A percentile compares a stretch with the other conserved stretches of the same genome.
These are phyloP conservation scores for Phlyctochytrium bullatum DNA, from an alignment of 192 early-diverging fungal genomes.

Conservation along the genomic window DNA sequence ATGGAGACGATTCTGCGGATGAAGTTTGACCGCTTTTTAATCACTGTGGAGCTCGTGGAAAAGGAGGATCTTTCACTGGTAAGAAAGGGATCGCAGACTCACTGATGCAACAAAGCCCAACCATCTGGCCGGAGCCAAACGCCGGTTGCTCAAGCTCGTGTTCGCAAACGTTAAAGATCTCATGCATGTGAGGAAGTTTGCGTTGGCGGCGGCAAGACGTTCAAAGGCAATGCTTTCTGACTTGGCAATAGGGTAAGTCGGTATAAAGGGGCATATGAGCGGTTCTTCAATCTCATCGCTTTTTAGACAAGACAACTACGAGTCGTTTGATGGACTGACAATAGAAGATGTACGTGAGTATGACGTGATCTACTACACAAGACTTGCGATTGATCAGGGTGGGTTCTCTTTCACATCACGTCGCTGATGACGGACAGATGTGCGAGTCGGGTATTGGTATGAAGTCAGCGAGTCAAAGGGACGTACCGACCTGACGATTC, in stretches of 20 bases:
- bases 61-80: conserved; percentile 87
- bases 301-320: too few relatives aligned
- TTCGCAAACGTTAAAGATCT: conserved; percentile 87
- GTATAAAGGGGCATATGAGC: too few relatives aligned
- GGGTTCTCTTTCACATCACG: conserved; percentile 5
- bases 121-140: conserved; percentile 76
- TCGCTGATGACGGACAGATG: conserved; percentile 45
- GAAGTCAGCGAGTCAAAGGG: conserved; percentile 60
- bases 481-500: conserved; percentile 58
- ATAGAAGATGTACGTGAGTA: conserved; percentile 84
- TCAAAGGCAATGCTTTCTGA: too few relatives aligned
- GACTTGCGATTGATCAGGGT: conserved; percentile 91
- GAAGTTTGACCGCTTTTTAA: conserved; percentile 65
- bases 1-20: conserved; percentile 82
- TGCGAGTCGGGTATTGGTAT: conserved; percentile 97
- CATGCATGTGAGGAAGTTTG: conserved; percentile 64
- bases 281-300: too few relatives aligned
- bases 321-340: conserved; percentile 41
- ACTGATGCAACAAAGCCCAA: conserved; percentile 56
- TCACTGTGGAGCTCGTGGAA: conserved; percentile 59
- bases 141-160: conserved; percentile 69
- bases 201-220: too few relatives aligned
- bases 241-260: too few relatives aligned
- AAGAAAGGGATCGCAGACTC: conserved; percentile 1
- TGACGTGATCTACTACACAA: conserved; percentile 94